A percentile compares a stretch with the other conserved stretches of the same genome.
Evolutionary conservation across 2,329 filamentous ascomycete genomes (phyloP).

Genomic region (Aspergillus brasiliensis): DNA sequence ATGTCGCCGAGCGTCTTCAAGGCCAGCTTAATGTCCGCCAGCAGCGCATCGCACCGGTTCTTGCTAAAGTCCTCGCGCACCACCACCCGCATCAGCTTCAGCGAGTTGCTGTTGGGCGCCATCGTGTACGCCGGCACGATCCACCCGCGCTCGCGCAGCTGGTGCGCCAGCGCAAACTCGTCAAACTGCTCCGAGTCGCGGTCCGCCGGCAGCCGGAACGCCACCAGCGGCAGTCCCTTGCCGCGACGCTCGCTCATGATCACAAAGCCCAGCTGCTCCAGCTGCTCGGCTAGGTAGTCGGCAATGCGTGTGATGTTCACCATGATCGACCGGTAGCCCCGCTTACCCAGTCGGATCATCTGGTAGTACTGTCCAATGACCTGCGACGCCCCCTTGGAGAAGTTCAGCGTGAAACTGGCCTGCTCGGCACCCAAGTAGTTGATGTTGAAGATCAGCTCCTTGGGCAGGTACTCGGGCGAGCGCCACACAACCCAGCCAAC

Average conservation of each 20-base stretch:
- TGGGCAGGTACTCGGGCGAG: constrained; percentile 75
- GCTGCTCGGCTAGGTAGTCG: constrained; percentile 77
- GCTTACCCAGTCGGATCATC: constrained; percentile 89
- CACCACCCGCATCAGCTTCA: constrained; percentile 92
- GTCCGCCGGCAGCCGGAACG: constrained; percentile 72
- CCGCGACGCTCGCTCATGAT: constrained; percentile 84
- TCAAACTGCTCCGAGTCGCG: constrained; percentile 61
- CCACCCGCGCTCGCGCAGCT: constrained; percentile 85
- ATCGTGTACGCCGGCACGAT: constrained; percentile 96
- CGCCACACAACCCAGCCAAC: constrained; percentile 95
- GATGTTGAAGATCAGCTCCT: constrained; percentile 98
- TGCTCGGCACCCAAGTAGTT: constrained; percentile 97
- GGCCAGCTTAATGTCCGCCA: constrained; percentile 78
- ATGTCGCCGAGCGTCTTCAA: constrained; percentile 70
- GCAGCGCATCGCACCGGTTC: constrained; percentile 75
- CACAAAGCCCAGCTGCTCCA: constrained; percentile 76
- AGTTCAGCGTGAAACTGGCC: constrained; percentile 94
- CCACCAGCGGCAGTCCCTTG: constrained; percentile 81
- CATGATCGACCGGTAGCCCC: constrained; percentile 92
- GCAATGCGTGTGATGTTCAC: constrained; percentile 85
- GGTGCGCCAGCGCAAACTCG: constrained; percentile 79
- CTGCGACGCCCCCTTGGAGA: constrained; percentile 91
- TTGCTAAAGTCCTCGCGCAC: constrained; percentile 90
- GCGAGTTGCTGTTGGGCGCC: constrained; percentile 79
- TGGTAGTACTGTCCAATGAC: constrained; percentile 98